phyloP scores from a whole-genome alignment of 768 basidiomycete genomes.

The Kwoniella bestiolae region DNA sequence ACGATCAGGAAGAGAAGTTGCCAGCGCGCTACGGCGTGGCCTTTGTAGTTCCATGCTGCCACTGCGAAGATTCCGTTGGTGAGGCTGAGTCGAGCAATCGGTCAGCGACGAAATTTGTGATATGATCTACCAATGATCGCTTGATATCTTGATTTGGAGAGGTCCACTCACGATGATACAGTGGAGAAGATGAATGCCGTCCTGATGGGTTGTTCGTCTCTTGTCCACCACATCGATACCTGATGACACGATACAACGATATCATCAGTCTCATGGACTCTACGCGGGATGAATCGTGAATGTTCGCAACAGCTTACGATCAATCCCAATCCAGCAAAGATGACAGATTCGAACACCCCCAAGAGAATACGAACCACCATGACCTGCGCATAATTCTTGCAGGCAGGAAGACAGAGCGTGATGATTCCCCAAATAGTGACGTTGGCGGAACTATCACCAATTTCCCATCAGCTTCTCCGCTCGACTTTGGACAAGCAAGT shows the following conservation, averaged over 20 bases:
- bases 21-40: slow-evolving; percentile 28
- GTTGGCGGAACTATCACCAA: slow-evolving; percentile 31
- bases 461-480: neutral
- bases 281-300: too few species aligned
- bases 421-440: slow-evolving; percentile 39
- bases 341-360: slow-evolving; percentile 41
- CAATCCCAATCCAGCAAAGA: slow-evolving; percentile 60
- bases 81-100: neutral
- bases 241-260: too few species aligned
- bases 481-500: neutral
- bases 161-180: slow-evolving; percentile 23
- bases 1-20: slow-evolving; percentile 40
- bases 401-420: slow-evolving; percentile 24
- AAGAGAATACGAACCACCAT: slow-evolving; percentile 37
- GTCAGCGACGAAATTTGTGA: too few species aligned
- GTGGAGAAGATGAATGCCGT: slow-evolving; percentile 46
- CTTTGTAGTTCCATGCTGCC: slow-evolving; percentile 15
- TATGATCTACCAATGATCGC: too few species aligned
- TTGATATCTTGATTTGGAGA: too few species aligned
- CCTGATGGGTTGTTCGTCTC: slow-evolving; percentile 36
- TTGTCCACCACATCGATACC: slow-evolving; percentile 38
- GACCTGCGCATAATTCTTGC: slow-evolving; percentile 29
- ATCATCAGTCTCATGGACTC: too few species aligned
- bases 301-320: too few species aligned
- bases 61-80: slow-evolving; percentile 42